Conservation (phyloP, 2,329 filamentous ascomycete species). For the Scedosporium apiospermum region DNA sequence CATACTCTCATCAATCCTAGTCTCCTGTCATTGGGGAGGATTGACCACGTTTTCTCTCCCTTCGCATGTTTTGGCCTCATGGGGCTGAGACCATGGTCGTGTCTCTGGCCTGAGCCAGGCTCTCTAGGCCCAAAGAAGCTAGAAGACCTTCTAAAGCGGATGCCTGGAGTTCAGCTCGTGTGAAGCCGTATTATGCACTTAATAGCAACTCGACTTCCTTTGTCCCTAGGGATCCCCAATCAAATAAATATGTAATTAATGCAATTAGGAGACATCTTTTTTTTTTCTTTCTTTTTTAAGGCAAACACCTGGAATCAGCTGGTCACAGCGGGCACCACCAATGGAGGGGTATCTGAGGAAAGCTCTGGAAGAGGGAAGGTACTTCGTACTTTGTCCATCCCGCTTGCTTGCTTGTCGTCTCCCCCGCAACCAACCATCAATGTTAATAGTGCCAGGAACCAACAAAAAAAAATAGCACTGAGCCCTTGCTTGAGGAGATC, state of each 20-base stretch:
- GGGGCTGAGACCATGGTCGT: not conserved
- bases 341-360: not conserved
- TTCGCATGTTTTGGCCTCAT: not conserved
- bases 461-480: conserved; percentile 3
- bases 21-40: not conserved
- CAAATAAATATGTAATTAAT: no score
- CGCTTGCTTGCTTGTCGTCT: not conserved
- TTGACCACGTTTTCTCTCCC: not conserved
- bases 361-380: not conserved
- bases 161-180: not conserved
- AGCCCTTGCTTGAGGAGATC: conserved; percentile 9
- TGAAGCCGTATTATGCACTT: not conserved
- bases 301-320: no score
- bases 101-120: not conserved
- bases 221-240: no score
- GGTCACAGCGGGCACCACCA: no score
- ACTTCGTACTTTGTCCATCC: not conserved
- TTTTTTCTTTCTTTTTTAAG: no score
- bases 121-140: not conserved
- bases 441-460: not conserved
- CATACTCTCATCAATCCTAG: not conserved
- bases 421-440: conserved; percentile 4
- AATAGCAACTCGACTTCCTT: no score
- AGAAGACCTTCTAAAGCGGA: not conserved
- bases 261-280: no score